Base-by-base conservation (phyloP, 73 alveolate species). In the Paramecium octaurelia region DNA sequence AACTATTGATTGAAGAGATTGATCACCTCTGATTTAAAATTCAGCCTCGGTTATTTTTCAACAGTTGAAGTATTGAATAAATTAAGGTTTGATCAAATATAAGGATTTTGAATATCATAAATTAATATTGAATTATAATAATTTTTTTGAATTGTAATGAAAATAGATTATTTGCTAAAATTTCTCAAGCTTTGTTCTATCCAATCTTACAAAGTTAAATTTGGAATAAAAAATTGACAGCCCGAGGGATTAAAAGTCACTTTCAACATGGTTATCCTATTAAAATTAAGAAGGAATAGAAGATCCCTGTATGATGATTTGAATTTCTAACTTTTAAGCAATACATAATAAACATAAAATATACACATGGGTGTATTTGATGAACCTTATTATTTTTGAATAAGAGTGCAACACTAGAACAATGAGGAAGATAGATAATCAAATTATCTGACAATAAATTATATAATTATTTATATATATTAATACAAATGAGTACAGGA, bases 401-500 rank as follows among this genome's bases (percentile, higher is more conserved):
- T 1, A 3, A 18, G 1, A 1, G 2, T 16, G 16, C 11, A 54
- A 54, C 4, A 18, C 1, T 54, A 18, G 34, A 54, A 18, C 31
- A 4, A 6, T 8, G 8, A 54, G 27, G 29, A n/a, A 18, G 31
- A 54, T 54, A 18, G 35, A 54, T 54, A 54, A 16, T 54, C 35
- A 20, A 54, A 54, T 54, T 54, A 54, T 54, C 69, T 54, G 69
- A 54, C 69, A 54, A 18, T 54, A 54, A 20, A 54, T 54, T 54
- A 54, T 54, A 54, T 54, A 54, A 54, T 54, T 54, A 48, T 48
- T 16, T 48, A 48, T 54, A 18, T 54, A 54, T 23, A 54, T 54
- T 16, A 12, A 73, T 73, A 73, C 40, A 73, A 35, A 73, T 73
- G 87, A 73, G 87, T 38, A 73, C 87, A 21, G 87, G 87, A 73